These are phyloP conservation scores for Solanum piurae DNA, from an alignment of 257 asterid genomes.

Conservation along the genomic window DNA sequence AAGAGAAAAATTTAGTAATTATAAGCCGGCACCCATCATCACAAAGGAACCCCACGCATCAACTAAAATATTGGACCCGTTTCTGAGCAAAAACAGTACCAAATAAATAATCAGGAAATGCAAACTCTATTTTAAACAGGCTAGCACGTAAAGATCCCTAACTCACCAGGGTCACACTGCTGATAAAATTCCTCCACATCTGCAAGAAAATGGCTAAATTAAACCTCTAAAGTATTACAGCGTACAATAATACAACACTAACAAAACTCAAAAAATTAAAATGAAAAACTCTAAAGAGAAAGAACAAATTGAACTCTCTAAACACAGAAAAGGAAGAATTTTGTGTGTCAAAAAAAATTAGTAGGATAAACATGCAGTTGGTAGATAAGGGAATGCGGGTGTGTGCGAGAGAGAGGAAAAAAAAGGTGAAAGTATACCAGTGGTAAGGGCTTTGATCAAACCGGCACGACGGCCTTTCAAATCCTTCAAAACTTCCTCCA, in stretches of 20 bases:
- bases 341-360: neutral
- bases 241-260: neutral
- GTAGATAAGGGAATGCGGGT: neutral
- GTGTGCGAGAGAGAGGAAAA: neutral
- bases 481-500: slow-evolving; percentile 15
- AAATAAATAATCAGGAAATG: neutral
- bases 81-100: neutral
- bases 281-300: neutral
- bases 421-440: neutral
- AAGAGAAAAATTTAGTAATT: neutral
- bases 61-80: neutral
- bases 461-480: slow-evolving; percentile 14
- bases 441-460: slow-evolving; percentile 21
- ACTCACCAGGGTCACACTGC: slow-evolving; percentile 11
- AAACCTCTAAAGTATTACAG: neutral
- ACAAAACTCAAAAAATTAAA: neutral
- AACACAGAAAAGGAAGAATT: neutral
- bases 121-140: neutral
- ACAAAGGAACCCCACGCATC: neutral
- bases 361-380: neutral
- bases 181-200: slow-evolving; percentile 9
- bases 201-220: neutral
- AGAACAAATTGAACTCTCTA: neutral
- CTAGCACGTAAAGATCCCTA: neutral
- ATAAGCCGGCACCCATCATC: neutral